Evolutionary conservation across 2,329 filamentous ascomycete species (phyloP).

Genomic region (Paracorniculantispora psalliotae): DNA sequence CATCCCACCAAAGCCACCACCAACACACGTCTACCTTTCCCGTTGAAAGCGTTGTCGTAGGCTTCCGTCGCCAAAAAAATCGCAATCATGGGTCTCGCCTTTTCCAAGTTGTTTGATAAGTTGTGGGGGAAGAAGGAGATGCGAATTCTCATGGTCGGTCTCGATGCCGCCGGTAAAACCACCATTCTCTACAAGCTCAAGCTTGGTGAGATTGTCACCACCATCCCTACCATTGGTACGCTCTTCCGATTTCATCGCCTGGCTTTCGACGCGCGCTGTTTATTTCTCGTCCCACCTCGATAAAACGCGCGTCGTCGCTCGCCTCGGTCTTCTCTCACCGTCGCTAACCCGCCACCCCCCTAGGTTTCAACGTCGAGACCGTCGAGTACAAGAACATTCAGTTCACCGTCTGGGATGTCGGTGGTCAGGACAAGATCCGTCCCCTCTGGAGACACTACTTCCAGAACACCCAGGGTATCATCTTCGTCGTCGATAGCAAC

Average conservation of each 20-base stretch:
- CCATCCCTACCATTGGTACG: slow-evolving; percentile 94
- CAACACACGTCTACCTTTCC: slow-evolving; percentile 18
- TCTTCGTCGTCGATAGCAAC: slow-evolving; percentile 97
- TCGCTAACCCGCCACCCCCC: slow-evolving; percentile 8
- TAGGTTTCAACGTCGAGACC: slow-evolving; percentile 98
- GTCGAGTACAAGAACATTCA: slow-evolving; percentile 99
- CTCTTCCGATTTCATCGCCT: slow-evolving; percentile 2
- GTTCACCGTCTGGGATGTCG: slow-evolving; percentile 99
- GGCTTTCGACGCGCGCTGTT: slow-evolving; percentile 2
- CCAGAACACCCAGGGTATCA: slow-evolving; percentile 85
- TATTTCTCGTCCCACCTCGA: not conserved
- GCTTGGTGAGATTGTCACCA: slow-evolving; percentile 95
- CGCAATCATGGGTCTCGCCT: slow-evolving; percentile 93
- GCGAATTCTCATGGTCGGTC: slow-evolving; percentile 94
- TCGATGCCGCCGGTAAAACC: slow-evolving; percentile 97
- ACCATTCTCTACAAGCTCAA: slow-evolving; percentile 99
- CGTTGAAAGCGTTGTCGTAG: slow-evolving; percentile 18
- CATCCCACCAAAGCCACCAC: slow-evolving; percentile 23
- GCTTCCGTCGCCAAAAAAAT: slow-evolving; percentile 33
- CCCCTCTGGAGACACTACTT: slow-evolving; percentile 98
- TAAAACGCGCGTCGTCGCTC: slow-evolving; percentile 4
- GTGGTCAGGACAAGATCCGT: slow-evolving; percentile 97
- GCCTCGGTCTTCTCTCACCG: not conserved
- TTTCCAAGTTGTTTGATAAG: slow-evolving; percentile 94
- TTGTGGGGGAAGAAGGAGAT: slow-evolving; percentile 99